phyloP scores from a whole-genome alignment of 768 basidiomycete species.

The Suillus cothurnatus region DNA sequence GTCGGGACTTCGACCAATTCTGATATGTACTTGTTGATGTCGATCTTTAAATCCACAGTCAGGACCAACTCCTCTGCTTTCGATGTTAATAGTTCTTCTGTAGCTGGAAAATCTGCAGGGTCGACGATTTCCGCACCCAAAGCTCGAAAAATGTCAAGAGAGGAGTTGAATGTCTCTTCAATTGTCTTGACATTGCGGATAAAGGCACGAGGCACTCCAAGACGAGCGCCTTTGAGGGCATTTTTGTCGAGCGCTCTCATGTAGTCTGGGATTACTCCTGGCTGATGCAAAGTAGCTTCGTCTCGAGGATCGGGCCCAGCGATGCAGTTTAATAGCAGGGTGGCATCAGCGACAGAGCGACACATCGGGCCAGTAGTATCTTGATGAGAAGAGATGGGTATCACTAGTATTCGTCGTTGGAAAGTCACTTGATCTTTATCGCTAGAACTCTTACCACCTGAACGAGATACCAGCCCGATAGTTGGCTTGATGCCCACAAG shows the following conservation, averaged over 20 bases:
- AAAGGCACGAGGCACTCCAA: slow-evolving; percentile 53
- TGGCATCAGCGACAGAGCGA: slow-evolving; percentile 56
- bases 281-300: slow-evolving; percentile 53
- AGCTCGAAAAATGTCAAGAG: slow-evolving; percentile 37
- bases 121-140: slow-evolving; percentile 52
- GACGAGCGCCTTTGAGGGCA: slow-evolving; percentile 51
- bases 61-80: slow-evolving; percentile 54
- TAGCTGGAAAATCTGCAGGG: slow-evolving; percentile 56
- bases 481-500: slow-evolving; percentile 45
- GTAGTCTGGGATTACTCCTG: slow-evolving; percentile 53
- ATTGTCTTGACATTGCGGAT: slow-evolving; percentile 25
- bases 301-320: slow-evolving; percentile 57
- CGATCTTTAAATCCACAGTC: slow-evolving; percentile 56
- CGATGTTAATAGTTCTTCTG: slow-evolving; percentile 40
- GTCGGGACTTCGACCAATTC: slow-evolving; percentile 52
- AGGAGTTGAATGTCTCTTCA: slow-evolving; percentile 39
- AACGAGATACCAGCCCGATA: slow-evolving; percentile 41
- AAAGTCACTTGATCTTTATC: neutral
- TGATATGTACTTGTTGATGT: slow-evolving; percentile 41
- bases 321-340: slow-evolving; percentile 53
- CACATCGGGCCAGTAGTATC: slow-evolving; percentile 63
- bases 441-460: slow-evolving; percentile 29
- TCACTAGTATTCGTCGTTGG: slow-evolving; percentile 37
- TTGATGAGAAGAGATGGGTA: slow-evolving; percentile 59
- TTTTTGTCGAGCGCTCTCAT: slow-evolving; percentile 50